phyloP scores from a whole-genome alignment of 2,329 filamentous ascomycete genomes.

The Lasiodiplodia hormozganensis region DNA sequence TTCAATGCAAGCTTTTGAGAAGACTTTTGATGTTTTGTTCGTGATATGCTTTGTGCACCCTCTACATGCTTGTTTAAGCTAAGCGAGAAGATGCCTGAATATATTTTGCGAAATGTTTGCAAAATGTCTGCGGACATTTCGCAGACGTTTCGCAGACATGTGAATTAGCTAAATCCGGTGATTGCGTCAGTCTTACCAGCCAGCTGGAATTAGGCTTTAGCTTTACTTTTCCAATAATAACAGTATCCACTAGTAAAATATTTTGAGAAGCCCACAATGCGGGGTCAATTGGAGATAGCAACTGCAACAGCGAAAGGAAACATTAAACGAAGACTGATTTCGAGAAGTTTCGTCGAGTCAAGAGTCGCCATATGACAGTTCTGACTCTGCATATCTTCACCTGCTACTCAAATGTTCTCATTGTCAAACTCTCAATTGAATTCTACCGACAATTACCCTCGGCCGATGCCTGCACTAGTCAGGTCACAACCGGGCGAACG shows the following conservation, averaged over 20 bases:
- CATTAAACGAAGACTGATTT: background rate
- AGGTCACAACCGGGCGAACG: background rate
- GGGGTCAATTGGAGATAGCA: background rate
- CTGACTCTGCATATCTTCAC: background rate
- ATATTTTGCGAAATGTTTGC: no score
- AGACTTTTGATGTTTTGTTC: no score
- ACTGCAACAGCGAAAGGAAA: background rate
- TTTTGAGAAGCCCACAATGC: background rate
- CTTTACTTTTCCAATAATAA: no score
- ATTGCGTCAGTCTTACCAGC: background rate
- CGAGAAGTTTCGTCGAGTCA: background rate
- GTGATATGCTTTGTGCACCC: no score
- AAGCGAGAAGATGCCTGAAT: no score
- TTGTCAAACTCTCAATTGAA: background rate
- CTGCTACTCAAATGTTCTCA: background rate
- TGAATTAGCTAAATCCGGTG: background rate
- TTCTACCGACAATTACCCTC: constrained; percentile 3
- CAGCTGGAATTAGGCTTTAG: background rate
- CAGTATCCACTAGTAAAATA: background rate
- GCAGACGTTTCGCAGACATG: no score
- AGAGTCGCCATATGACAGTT: no score
- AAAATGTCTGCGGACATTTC: no score
- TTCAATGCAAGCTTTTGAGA: background rate
- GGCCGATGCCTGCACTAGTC: background rate
- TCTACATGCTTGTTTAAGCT: no score